Percentiles rank a stretch among this genome's conserved stretches.
phyloP scores from a whole-genome alignment of 2,329 filamentous ascomycete species.

The Cercospora janseana region DNA sequence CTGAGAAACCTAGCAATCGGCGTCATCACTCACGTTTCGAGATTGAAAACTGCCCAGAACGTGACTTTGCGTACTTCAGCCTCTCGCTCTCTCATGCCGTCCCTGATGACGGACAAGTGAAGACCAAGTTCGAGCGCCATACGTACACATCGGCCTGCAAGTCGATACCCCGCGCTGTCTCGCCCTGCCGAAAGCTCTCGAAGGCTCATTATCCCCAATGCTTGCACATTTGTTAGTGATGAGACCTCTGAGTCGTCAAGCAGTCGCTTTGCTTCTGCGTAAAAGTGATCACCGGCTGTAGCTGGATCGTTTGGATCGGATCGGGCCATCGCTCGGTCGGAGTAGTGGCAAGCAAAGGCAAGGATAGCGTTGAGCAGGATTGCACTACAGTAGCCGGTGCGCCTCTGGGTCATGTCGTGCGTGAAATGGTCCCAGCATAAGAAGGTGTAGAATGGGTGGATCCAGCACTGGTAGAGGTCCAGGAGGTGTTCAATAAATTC shows the following conservation, averaged over 20 bases:
- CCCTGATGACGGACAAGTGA: slow-evolving; percentile 50
- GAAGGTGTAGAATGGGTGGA: slow-evolving; percentile 71
- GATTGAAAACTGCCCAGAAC: slow-evolving; percentile 54
- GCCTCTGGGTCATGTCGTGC: slow-evolving; percentile 61
- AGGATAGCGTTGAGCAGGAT: slow-evolving; percentile 39
- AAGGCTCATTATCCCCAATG: slow-evolving; percentile 72
- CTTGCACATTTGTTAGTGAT: slow-evolving; percentile 68
- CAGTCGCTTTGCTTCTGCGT: slow-evolving; percentile 64
- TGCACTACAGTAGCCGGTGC: slow-evolving; percentile 64
- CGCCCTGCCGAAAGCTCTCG: slow-evolving; percentile 67
- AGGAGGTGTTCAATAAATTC: slow-evolving; percentile 40
- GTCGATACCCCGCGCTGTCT: slow-evolving; percentile 70
- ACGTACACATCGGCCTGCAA: slow-evolving; percentile 68
- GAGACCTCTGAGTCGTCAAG: slow-evolving; percentile 59
- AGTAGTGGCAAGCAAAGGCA: slow-evolving; percentile 44
- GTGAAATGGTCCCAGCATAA: slow-evolving; percentile 70
- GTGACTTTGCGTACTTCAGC: slow-evolving; percentile 52
- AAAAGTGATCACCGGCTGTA: slow-evolving; percentile 71
- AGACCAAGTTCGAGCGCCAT: slow-evolving; percentile 71
- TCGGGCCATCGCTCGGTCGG: slow-evolving; percentile 62
- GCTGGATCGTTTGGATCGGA: slow-evolving; percentile 61
- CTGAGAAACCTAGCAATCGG: neutral
- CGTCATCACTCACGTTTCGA: slow-evolving; percentile 46
- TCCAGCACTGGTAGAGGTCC: slow-evolving; percentile 51
- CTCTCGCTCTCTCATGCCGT: slow-evolving; percentile 42